Conservation (phyloP, 164 flowering plant genomes). For the grape (Vitis vinifera) region ASM3070453v1 NC_081822.1:2753001-2753500, state of each 20-base stretch:
- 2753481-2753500: background rate
- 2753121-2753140: conserved; percentile 55
- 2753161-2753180: conserved; percentile 55
- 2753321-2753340: conserved; percentile 26
- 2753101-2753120: conserved; percentile 58
- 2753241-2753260: conserved; percentile 40
- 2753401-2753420: conserved; percentile 39
- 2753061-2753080: conserved; percentile 49
- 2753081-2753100: conserved; percentile 49
- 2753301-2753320: conserved; percentile 8
- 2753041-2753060: conserved; percentile 32
- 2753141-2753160: conserved; percentile 48
- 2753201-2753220: conserved; percentile 82
- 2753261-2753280: conserved; percentile 29
- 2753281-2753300: conserved; percentile 15
- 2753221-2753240: conserved; percentile 74
- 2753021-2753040: conserved; percentile 28
- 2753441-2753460: conserved; percentile 49
- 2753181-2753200: conserved; percentile 54
- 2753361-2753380: conserved; percentile 16
- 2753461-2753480: conserved; percentile 60
- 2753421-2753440: conserved; percentile 47
- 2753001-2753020: conserved; percentile 17
- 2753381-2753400: conserved; percentile 16
- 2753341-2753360: conserved; percentile 16